Evolutionary conservation across 345 rosid species (phyloP).

Genomic region (Balakata baccata): DNA sequence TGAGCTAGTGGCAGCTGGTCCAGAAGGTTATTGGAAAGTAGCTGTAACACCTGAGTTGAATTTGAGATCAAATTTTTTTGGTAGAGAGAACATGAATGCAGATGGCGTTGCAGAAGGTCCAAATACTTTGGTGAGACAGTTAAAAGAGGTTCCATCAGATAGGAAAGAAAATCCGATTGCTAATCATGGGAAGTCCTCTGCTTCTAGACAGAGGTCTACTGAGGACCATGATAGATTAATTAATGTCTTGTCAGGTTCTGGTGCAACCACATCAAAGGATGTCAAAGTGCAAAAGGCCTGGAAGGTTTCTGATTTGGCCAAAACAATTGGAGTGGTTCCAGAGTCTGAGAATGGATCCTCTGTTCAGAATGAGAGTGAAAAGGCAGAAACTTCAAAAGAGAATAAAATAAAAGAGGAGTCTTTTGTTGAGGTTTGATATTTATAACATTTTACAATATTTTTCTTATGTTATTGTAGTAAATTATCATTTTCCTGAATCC

Average conservation of each 20-base stretch:
- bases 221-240: constrained; percentile 41
- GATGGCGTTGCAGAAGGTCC: constrained; percentile 23
- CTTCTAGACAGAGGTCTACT: constrained; percentile 29
- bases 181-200: constrained; percentile 35
- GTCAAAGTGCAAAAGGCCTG: constrained; percentile 42
- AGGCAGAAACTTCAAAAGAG: constrained; percentile 34
- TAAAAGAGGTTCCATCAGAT: constrained; percentile 27
- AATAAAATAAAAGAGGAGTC: constrained; percentile 64
- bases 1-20: constrained; percentile 67
- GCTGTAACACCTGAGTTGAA: constrained; percentile 39
- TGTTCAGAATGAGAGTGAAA: constrained; percentile 37
- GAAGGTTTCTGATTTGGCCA: constrained; percentile 42
- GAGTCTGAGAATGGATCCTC: constrained; percentile 45
- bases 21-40: constrained; percentile 67
- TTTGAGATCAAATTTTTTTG: constrained; percentile 25
- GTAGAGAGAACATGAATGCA: constrained; percentile 22
- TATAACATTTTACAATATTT: not conserved
- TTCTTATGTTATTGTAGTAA: not conserved
- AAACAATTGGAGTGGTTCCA: constrained; percentile 36
- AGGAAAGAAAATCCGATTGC: constrained; percentile 36
- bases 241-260: constrained; percentile 42
- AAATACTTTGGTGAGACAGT: constrained; percentile 22
- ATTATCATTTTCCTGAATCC: not conserved
- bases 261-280: constrained; percentile 39
- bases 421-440: constrained; percentile 63